Base-by-base conservation (phyloP, 2,329 filamentous ascomycete genomes). In the Truncatella angustata region DNA sequence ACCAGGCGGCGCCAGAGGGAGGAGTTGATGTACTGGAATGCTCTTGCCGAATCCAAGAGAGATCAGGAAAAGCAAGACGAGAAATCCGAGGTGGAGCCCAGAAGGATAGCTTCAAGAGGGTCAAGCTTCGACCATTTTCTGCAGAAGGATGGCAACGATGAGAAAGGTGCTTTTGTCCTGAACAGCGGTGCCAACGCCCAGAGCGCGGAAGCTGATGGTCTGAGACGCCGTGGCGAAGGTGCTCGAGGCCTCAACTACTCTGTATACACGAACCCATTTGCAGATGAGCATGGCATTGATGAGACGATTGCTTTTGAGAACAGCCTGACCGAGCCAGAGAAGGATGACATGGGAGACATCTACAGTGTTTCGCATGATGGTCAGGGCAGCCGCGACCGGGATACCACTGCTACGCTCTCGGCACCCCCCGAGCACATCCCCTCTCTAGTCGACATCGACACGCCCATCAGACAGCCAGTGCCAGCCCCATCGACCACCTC, bases 21-120 rank as follows among this genome's bases (percentile, higher is more conserved):
- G 60, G 84, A 87, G 66, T 64, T 87, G 54, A 72, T 86, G 67
- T 86, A 85, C 60, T 87, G 84, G 84, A 87, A 87, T 61, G 73
- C 78, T 3, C 57, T 82, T 28, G 77, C 71, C 48, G 64, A 82
- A 20, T 50, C 47, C 18, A 36, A 50, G 47, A 50, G 35, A 26
- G 70, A 73, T 51, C 68, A 66, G 49, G 64, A 71, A 49, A 54
- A 56, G 26, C 54, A 54, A 11, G 61, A 64, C 12, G 61, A 62
- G 48, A 68, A 66, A 48, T 58, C 53, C 53, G 55, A 55, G 46
- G 39, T 35, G 21, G 39, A 51, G n/a, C 57, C 26, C 52, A 56
- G 51, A 54, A 63, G 48, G 55, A 58, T 56, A 39, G 60, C 60
- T 26, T 64, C 61, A 37, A 52, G 68, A 23, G 72, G 72, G 16